Base-by-base conservation (phyloP, 306 rosid species). In the peach (Prunus persica) region DNA sequence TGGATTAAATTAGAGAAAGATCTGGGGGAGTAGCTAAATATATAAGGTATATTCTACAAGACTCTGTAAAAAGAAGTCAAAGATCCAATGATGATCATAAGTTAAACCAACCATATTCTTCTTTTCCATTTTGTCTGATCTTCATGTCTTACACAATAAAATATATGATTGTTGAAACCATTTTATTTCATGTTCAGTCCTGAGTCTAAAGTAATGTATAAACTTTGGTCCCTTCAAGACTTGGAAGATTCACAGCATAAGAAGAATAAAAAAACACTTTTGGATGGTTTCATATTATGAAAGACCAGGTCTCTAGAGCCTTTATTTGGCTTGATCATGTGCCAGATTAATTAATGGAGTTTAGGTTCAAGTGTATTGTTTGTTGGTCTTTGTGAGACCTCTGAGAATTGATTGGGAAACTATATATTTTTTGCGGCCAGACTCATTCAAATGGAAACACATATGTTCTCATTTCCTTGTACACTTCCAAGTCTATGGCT, bases 141-240 rank as follows among this genome's bases (percentile, higher is more conserved):
- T 47, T 49, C 28, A 30, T 24, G 27, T 70, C 6, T 25, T 20
- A 18, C 22, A 57, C 34, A 71, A 71, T 10, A 47, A 46, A 61
- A 47, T 13, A n/a, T 10, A 8, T 20, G 16, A 18, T 27, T 27
- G 24, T 41, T 30, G 20, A 64, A 56, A n/a, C 9, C 9, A 28
- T 2, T 3, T 51, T 65, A 49, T 54, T 34, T 51, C 24, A 52
- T 22, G 34, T 15, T 34, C 54, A 19, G 24, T 38, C 55, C 51
- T 14, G 11, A n/a, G 76, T 73, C 61, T 8, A 76, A 43, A 38
- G 6, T 38, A 63, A 11, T 69, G 11, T 45, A n/a, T 6, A 11
- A 52, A 43, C 24, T 18, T 43, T 11, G 83, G 74, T 79, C 73
- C 54, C n/a, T 47, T 34, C 69, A 72, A 78, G 88, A 86, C 87